phyloP scores from a whole-genome alignment of 2,329 filamentous ascomycete species.

The Pseudogymnoascus sp. region DNA sequence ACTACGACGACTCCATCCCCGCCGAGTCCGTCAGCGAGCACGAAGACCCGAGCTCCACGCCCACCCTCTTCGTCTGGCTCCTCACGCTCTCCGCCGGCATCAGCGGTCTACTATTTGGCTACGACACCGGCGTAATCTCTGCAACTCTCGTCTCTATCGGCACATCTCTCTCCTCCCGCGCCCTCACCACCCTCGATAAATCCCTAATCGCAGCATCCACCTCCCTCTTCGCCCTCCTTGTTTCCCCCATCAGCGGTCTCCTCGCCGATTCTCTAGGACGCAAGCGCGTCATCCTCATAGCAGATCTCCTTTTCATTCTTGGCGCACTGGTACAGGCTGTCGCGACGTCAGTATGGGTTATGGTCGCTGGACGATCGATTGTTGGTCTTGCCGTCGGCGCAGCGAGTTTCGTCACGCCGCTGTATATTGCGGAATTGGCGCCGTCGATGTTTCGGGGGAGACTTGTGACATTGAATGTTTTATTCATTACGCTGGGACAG shows the following conservation, averaged over 20 bases:
- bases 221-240: constrained; percentile 55
- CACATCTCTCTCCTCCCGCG: constrained; percentile 47
- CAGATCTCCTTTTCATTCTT: constrained; percentile 58
- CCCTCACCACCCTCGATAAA: constrained; percentile 56
- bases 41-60: constrained; percentile 19
- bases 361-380: constrained; percentile 61
- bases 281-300: constrained; percentile 53
- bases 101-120: constrained; percentile 60
- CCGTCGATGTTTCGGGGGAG: constrained; percentile 69
- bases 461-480: constrained; percentile 70
- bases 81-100: constrained; percentile 59
- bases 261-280: constrained; percentile 55
- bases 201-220: constrained; percentile 65
- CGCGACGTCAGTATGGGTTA: constrained; percentile 48
- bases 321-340: constrained; percentile 60
- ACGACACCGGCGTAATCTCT: constrained; percentile 62
- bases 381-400: constrained; percentile 68
- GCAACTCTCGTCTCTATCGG: constrained; percentile 59
- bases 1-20: constrained; percentile 14
- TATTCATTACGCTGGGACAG: constrained; percentile 83
- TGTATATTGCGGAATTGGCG: constrained; percentile 83
- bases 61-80: constrained; percentile 48
- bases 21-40: not conserved
- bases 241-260: constrained; percentile 57
- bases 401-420: constrained; percentile 72